Evolutionary conservation across 2,329 filamentous ascomycete species (phyloP).

Genomic region (Cadophora luteo-olivacea): DNA sequence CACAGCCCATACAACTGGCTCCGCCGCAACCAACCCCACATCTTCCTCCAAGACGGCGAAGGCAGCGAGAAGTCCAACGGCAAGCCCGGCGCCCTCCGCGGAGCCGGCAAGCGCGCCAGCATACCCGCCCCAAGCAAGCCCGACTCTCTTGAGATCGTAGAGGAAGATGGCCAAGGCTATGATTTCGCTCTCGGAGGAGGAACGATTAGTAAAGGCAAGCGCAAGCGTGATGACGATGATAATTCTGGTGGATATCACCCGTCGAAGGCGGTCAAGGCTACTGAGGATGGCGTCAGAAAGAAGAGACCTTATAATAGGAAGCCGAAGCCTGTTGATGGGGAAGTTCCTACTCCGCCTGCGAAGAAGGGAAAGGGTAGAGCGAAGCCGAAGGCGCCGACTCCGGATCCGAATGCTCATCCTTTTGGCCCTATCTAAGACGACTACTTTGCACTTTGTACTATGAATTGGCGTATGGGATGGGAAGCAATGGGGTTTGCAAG

Average conservation of each 20-base stretch:
- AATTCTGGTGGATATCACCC: slow-evolving; percentile 59
- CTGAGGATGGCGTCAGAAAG: slow-evolving; percentile 39
- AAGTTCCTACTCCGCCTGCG: slow-evolving; percentile 28
- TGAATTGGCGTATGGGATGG: slow-evolving; percentile 3
- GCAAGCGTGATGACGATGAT: slow-evolving; percentile 58
- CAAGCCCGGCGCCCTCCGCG: slow-evolving; percentile 44
- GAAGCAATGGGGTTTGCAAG: slow-evolving; percentile 2
- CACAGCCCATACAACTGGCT: slow-evolving; percentile 97
- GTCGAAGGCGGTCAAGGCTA: slow-evolving; percentile 53
- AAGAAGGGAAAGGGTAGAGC: slow-evolving; percentile 63
- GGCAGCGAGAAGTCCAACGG: slow-evolving; percentile 51
- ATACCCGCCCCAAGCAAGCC: slow-evolving; percentile 43
- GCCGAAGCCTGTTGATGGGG: slow-evolving; percentile 37
- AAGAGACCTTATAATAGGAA: slow-evolving; percentile 34
- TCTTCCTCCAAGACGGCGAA: slow-evolving; percentile 71
- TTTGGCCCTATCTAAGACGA: slow-evolving; percentile 26
- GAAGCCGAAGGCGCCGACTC: slow-evolving; percentile 47
- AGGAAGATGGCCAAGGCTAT: slow-evolving; percentile 46
- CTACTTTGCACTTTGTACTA: slow-evolving; percentile 14
- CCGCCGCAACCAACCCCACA: slow-evolving; percentile 80
- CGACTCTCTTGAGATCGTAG: slow-evolving; percentile 45
- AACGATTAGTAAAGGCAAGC: slow-evolving; percentile 45
- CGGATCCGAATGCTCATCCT: slow-evolving; percentile 31
- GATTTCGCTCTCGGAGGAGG: slow-evolving; percentile 39
- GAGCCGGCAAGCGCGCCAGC: slow-evolving; percentile 45